Conservation (phyloP, 192 early-diverging fungal species). For the Haplosporangium gracile region DNA sequence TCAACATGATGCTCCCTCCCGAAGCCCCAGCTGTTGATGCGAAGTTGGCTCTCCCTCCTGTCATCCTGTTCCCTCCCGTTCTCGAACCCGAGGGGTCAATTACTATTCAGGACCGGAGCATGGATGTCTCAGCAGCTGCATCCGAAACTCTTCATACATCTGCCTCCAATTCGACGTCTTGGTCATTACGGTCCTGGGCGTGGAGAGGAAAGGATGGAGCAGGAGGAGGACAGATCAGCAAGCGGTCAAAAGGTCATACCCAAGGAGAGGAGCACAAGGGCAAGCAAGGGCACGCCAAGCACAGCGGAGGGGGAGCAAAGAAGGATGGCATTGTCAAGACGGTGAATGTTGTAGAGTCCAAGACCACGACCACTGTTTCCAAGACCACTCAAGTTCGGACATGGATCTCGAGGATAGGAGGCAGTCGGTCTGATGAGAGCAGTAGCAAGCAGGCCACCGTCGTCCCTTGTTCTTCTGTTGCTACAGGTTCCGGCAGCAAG, state of each 20-base stretch:
- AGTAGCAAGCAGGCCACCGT: neutral
- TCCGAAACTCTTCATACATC: neutral
- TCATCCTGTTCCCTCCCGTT: constrained; percentile 19
- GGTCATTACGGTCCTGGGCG: constrained; percentile 26
- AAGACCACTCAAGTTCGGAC: constrained; percentile 22
- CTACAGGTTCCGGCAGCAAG: neutral
- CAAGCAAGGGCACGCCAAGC: neutral
- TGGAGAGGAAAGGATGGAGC: neutral
- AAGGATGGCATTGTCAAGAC: constrained; percentile 7
- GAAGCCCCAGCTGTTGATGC: constrained; percentile 36
- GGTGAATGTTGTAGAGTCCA: neutral
- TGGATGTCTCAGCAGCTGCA: neutral
- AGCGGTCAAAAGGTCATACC: neutral
- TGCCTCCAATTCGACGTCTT: constrained; percentile 19
- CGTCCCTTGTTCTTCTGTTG: neutral
- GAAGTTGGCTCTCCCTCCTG: constrained; percentile 15
- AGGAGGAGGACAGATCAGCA: constrained; percentile 5
- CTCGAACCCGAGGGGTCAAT: neutral
- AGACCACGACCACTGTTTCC: constrained; percentile 13
- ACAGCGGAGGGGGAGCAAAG: neutral
- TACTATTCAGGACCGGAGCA: constrained; percentile 3
- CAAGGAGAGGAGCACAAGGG: neutral
- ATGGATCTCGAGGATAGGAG: constrained; percentile 35
- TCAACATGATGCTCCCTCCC: constrained; percentile 48
- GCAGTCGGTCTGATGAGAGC: constrained; percentile 8